phyloP scores from a whole-genome alignment of 805 yeast genomes.

The Candida vartiovaarae region DNA sequence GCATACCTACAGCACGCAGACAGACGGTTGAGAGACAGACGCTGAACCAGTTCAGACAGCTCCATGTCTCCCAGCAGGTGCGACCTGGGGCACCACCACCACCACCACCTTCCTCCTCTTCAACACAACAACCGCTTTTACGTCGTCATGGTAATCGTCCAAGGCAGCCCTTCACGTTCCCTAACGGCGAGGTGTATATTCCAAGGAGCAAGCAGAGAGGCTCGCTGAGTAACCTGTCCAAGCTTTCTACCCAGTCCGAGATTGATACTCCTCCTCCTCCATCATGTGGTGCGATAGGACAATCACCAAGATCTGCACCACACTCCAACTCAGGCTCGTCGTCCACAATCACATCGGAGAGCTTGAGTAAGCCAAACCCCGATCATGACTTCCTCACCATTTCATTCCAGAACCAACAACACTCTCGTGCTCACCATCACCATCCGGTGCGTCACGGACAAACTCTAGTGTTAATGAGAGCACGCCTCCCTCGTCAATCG shows the following conservation, averaged over 20 bases:
- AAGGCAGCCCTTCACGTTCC: slow-evolving; percentile 22
- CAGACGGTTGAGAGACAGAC: slow-evolving; percentile 7
- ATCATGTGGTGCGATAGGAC: too few relatives aligned
- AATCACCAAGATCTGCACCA: not conserved
- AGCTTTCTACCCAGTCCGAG: slow-evolving; percentile 1
- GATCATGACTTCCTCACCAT: not conserved
- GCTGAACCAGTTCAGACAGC: slow-evolving; percentile 5
- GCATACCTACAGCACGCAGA: slow-evolving; percentile 2
- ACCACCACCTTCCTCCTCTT: not conserved
- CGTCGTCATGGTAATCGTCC: slow-evolving; percentile 12
- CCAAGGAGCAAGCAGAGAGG: slow-evolving; percentile 22
- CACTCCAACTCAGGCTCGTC: slow-evolving; percentile 2
- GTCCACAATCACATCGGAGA: slow-evolving; percentile 1
- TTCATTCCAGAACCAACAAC: not conserved
- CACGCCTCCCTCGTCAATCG: slow-evolving; percentile 25
- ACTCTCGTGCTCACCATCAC: slow-evolving; percentile 16
- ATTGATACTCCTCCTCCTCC: not conserved
- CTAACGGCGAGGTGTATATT: slow-evolving; percentile 25
- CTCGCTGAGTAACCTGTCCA: slow-evolving; percentile 11
- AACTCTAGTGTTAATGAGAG: slow-evolving; percentile 20
- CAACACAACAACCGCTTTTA: not conserved
- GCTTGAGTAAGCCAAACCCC: not conserved
- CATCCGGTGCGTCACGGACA: slow-evolving; percentile 22
- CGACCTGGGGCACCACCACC: slow-evolving; percentile 5
- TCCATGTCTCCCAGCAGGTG: slow-evolving; percentile 3